phyloP scores from a whole-genome alignment of 768 basidiomycete genomes.

The Austroboletus eburneus region DNA sequence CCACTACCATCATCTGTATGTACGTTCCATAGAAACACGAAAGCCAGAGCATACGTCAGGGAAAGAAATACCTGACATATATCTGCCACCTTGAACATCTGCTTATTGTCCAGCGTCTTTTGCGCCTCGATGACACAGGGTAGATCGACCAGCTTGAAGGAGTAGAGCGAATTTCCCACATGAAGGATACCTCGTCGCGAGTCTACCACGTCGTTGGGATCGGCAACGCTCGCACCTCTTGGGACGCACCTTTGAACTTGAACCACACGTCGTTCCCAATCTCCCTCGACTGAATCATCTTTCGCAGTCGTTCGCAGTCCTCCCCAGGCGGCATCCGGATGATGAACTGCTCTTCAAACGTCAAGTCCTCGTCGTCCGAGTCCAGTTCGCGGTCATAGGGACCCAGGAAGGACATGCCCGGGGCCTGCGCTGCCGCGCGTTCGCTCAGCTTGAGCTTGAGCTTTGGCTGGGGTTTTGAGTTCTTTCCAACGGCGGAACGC shows the following conservation, averaged over 20 bases:
- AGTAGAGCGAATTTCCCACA: constrained; percentile 73
- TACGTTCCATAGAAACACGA: not conserved
- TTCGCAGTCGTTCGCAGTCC: constrained; percentile 72
- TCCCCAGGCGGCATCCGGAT: constrained; percentile 83
- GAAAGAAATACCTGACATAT: constrained; percentile 77
- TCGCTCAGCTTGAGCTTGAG: constrained; percentile 87
- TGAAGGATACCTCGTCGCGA: constrained; percentile 89
- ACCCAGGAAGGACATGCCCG: constrained; percentile 86
- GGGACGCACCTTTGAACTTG: constrained; percentile 83
- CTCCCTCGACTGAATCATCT: constrained; percentile 78
- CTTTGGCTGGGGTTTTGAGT: constrained; percentile 57
- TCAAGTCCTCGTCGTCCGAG: constrained; percentile 90
- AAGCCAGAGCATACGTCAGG: constrained; percentile 1
- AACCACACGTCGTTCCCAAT: constrained; percentile 87
- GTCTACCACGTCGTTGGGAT: constrained; percentile 46
- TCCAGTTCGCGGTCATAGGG: constrained; percentile 93
- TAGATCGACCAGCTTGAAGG: constrained; percentile 92
- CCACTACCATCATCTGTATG: constrained; percentile 88
- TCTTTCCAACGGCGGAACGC: constrained; percentile 50
- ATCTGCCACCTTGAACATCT: constrained; percentile 98
- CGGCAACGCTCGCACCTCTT: not conserved
- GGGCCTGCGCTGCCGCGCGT: constrained; percentile 73
- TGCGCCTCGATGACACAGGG: constrained; percentile 93
- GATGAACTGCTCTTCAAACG: constrained; percentile 97
- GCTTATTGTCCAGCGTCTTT: constrained; percentile 93